Base-by-base conservation (phyloP, 768 basidiomycete species). In the Russula emetica region DNA sequence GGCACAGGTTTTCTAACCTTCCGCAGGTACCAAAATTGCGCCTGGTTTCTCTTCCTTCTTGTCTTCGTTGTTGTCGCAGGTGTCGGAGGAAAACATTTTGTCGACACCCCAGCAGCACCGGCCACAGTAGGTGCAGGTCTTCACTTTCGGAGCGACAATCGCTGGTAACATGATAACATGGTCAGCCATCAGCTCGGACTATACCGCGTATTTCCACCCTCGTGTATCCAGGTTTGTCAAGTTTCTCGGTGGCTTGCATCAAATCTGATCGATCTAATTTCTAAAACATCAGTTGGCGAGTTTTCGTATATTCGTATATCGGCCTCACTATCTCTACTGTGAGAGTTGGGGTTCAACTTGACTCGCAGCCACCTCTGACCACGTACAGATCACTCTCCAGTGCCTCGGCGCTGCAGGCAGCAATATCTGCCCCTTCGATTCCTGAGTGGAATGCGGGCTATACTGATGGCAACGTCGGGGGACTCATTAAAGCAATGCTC, bases 31-130 rank as follows among this genome's bases (percentile, higher is more conserved):
- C 90, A 92, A 69, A 80, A 84, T 11, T 63, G 88, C 2, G 78
- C 86, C 1, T 92, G 91, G 90, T 78, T 92, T 16, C 92, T 91
- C 0, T 82, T 90, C n/a, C 70, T 90, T 22, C 75, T 93, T 58
- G 82, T 85, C 10, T 92, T 86, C 71, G 67, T 91, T 40, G 80
- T 93, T 58, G 84, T 83, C 9, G 74, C 88, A 11, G 90, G 87
- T 3, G 78, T 90, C n/a, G 84, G 89, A 0, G 90, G 85, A 0
- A 86, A 88, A 66, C 78, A 92, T 66, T 76, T 94, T 13, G 75
- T 75, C 18, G 80, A 78, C 55, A 78, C 77, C 1, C 77, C 79
- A 0, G 74, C 77, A 1, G 74, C 70, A 11, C 85, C 90, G 1
- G 83, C 86, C 1, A 81, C 83, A 1, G 83, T 83, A n/a, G 0